Evolutionary conservation across 2,329 filamentous ascomycete genomes (phyloP).

Genomic region (Ophiostoma pallidulum): DNA sequence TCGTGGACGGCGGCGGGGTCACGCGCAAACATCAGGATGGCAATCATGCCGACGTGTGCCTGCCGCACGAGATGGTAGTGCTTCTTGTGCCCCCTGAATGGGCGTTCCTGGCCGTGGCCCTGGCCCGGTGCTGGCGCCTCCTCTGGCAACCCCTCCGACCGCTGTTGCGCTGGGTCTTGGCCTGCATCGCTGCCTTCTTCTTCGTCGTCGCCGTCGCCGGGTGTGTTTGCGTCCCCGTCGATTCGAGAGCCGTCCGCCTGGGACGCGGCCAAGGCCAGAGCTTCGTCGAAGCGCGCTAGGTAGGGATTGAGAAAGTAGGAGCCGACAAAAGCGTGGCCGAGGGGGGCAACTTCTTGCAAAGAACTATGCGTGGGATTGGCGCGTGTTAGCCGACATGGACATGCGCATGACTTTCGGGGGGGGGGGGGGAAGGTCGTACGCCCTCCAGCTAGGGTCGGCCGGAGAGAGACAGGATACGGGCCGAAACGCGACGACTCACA

Average conservation of each 20-base stretch:
- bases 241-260: constrained; percentile 21
- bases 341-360: constrained; percentile 83
- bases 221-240: background rate
- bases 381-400: no score
- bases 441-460: no score
- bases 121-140: background rate
- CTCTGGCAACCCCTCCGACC: background rate
- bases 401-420: no score
- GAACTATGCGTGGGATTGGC: no score
- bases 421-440: no score
- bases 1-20: constrained; percentile 50
- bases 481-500: constrained; percentile 38
- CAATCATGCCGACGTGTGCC: constrained; percentile 81
- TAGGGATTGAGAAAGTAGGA: constrained; percentile 70
- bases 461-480: no score
- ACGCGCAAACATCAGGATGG: constrained; percentile 73
- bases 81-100: background rate
- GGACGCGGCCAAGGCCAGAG: constrained; percentile 59
- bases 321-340: constrained; percentile 77
- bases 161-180: background rate
- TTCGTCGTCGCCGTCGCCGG: background rate
- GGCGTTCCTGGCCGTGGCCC: background rate
- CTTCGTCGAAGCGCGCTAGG: constrained; percentile 59
- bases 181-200: constrained; percentile 5
- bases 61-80: constrained; percentile 62